Evolutionary conservation across 306 rosid species (phyloP), one percentile per base, ranked within the genome.

Genomic region (Echinosophora koreensis): DNA sequence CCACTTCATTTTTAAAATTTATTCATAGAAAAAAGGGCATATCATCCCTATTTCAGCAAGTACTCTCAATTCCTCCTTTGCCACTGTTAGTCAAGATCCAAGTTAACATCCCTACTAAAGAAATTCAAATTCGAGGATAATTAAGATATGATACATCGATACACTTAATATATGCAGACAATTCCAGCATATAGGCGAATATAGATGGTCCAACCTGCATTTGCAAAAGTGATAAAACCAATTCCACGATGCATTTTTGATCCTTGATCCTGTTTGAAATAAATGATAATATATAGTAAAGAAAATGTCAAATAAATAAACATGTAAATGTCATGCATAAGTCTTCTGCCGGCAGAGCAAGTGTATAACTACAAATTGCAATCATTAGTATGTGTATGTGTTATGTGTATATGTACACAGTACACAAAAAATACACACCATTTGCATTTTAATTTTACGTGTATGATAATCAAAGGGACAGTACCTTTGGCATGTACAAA

Each of bases 401-500:
- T 46, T 46, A 46, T 47, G 52, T 13, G 52, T 46, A 13, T 4
- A 46, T 12, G 52, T 47, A 47, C 52, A 12, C 4, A 47, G 52
- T 58, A 37, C 28, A 57, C 38, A 52, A 37, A 69, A 77, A 54
- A 66, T 67, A n/a, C 50, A 77, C 13, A 34, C 49, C 52, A 77
- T 41, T 61, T 11, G 14, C 73, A 56, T 70, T 70, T 62, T 18
- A 75, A 49, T 62, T 84, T 17, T 4, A 30, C 10, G 12, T 11
- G 57, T 46, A 41, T 58, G 16, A 70, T 64, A 64, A 68, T 77
- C 34, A 16, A 14, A 68, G 60, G 71, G 65, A 63, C 50, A 73
- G 75, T 76, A 96, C 99, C 99, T 96, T 96, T 4, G 99, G 99
- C 99, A 96, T 93, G 88, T 91, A 96, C 28, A 96, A 78, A 87